Evolutionary conservation across 1,139 yeast genomes (phyloP).

Genomic region (Hanseniaspora uvarum): DNA sequence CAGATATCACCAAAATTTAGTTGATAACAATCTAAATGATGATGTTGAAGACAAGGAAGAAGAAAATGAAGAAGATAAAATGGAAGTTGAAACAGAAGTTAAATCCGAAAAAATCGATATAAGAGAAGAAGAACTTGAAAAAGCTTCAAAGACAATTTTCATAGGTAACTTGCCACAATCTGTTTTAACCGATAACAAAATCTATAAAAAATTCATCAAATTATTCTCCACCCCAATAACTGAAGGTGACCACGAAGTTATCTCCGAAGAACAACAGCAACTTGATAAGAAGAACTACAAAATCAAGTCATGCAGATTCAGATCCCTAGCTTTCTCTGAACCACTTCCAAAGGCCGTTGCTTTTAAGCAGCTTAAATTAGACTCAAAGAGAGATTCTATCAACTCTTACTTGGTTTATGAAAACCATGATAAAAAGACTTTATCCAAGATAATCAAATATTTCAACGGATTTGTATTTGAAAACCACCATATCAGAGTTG

Average conservation of each 20-base stretch:
- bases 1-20: conserved; percentile 19
- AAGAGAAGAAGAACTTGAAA: conserved; percentile 62
- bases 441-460: conserved; percentile 41
- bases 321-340: conserved; percentile 86
- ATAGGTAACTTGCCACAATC: conserved; percentile 71
- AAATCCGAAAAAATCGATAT: conserved; percentile 34
- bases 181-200: conserved; percentile 54
- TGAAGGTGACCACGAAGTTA: conserved; percentile 16
- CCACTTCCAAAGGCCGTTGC: conserved; percentile 89
- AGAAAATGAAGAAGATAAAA: conserved; percentile 18
- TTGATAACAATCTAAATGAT: conserved; percentile 16
- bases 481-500: conserved; percentile 75
- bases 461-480: conserved; percentile 60
- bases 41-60: conserved; percentile 23
- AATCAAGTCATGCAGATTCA: conserved; percentile 68
- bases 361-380: conserved; percentile 68
- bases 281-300: conserved; percentile 31
- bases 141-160: conserved; percentile 81
- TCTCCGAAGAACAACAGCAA: conserved; percentile 18
- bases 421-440: conserved; percentile 32
- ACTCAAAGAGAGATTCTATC: conserved; percentile 64
- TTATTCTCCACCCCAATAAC: conserved; percentile 37
- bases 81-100: conserved; percentile 18
- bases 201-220: conserved; percentile 54
- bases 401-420: conserved; percentile 81